Evolutionary conservation across 2,329 filamentous ascomycete genomes (phyloP).

Genomic region (Fusarium robinianum): DNA sequence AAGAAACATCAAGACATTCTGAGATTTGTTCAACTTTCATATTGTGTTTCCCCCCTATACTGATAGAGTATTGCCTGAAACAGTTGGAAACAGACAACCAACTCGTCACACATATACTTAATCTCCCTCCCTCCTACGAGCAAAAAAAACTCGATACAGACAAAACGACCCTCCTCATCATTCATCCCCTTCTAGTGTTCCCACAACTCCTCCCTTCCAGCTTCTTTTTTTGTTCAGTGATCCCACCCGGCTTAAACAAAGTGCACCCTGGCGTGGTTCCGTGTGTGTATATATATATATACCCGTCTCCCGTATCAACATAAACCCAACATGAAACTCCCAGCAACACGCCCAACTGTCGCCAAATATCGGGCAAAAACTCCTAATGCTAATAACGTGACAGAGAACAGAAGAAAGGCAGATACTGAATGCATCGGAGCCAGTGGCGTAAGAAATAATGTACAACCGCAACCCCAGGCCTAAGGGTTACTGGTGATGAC

Average conservation of each 20-base stretch:
- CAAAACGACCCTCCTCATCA: no score
- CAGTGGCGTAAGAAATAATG: slow-evolving; percentile 13
- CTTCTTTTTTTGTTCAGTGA: slow-evolving; percentile 22
- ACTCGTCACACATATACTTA: no score
- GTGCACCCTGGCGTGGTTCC: no score
- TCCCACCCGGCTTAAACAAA: slow-evolving; percentile 10
- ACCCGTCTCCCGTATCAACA: no score
- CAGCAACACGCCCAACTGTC: slow-evolving; percentile 9
- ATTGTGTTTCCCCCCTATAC: no score
- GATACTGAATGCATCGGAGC: background rate
- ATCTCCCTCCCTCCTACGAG: no score
- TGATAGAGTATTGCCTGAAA: no score
- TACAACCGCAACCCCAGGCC: slow-evolving; percentile 16
- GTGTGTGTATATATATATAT: no score
- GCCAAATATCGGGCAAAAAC: slow-evolving; percentile 6
- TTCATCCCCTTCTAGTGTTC: slow-evolving; percentile 6
- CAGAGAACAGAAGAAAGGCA: slow-evolving; percentile 13
- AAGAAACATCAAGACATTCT: no score
- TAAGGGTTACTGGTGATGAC: background rate
- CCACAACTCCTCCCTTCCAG: background rate
- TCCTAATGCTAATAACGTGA: slow-evolving; percentile 13
- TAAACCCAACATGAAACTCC: slow-evolving; percentile 2
- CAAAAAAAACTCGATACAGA: no score
- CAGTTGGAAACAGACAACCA: no score
- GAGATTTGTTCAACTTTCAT: no score